Percentiles rank a stretch among this genome's conserved stretches.
Evolutionary conservation across 83 land plant species (phyloP).

Genomic region (Thuja plicata): DNA sequence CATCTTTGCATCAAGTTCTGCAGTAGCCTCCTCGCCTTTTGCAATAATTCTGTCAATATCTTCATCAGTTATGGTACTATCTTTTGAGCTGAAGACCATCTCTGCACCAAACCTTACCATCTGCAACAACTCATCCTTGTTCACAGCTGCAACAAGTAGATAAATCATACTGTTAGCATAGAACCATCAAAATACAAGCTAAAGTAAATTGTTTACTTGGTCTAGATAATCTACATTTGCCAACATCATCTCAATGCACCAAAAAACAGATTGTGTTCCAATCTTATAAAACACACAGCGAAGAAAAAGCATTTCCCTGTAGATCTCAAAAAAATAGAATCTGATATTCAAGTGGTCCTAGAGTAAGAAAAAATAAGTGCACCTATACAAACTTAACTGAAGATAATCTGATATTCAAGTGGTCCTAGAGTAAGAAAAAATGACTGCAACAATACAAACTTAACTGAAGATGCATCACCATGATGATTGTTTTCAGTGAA

Average conservation of each 20-base stretch:
- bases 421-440: not conserved
- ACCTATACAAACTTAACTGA: too few relatives aligned
- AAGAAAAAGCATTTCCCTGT: not conserved
- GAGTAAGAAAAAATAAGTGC: too few relatives aligned
- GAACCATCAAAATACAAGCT: not conserved
- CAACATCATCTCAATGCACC: not conserved
- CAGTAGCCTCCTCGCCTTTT: slow-evolving; percentile 97
- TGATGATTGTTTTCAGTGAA: too few relatives aligned
- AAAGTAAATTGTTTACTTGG: not conserved
- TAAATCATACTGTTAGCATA: not conserved
- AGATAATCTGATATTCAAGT: too few relatives aligned
- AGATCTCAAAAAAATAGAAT: too few relatives aligned
- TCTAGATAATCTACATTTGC: not conserved
- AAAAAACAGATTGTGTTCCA: not conserved
- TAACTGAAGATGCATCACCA: too few relatives aligned
- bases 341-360: too few relatives aligned
- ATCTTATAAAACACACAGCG: not conserved
- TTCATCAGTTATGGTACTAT: slow-evolving; percentile 98
- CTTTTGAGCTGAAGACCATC: slow-evolving; percentile 99
- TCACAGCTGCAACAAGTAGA: slow-evolving; percentile 69
- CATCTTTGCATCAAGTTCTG: slow-evolving; percentile 99
- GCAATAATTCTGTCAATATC: slow-evolving; percentile 99
- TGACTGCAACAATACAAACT: too few relatives aligned
- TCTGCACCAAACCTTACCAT: slow-evolving; percentile 99
- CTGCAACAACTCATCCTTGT: slow-evolving; percentile 96